Base-by-base conservation (phyloP, 176 grass and related monocot species). In the Aegilops umbellulata region DNA sequence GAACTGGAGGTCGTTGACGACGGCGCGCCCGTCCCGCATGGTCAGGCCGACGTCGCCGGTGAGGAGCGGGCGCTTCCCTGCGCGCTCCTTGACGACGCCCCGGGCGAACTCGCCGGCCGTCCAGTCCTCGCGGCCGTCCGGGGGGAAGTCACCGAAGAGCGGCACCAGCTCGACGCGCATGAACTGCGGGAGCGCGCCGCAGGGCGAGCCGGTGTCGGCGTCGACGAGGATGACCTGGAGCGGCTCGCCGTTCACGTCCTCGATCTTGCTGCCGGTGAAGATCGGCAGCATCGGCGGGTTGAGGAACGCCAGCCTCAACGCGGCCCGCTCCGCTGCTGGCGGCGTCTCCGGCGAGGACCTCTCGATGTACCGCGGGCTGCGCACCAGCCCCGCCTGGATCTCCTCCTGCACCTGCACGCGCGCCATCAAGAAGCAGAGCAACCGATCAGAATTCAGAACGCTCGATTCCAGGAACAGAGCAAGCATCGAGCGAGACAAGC, bases 181-280 rank as follows among this genome's bases (percentile, higher is more conserved):
- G 4, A 89, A 36, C 68, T 74, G 82, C 8, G 85, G 82, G 1
- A 42, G 70, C 17, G 35, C 8, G 17, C 42, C 15, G 72, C 7
- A 58, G 23, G 64, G 44, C 4, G 62, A 12, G 5, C 75, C 82
- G 12, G 69, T 92, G 23, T 26, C 14, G 11, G 39, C 42, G 36
- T 87, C 82, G n/a, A 90, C 79, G 20, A 99, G 44, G 68, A 90
- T 26, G 31, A 99, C 53, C 87, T 99, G 85, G 46, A 97, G 90
- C 3, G 83, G 74, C 8, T 66, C 46, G 17, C 82, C 66, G 22
- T 85, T 42, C 9, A 0, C 5, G 80, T 75, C 94, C 53, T 97
- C 92, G 19, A 99, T 89, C 84, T 89, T 99, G 89, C 89, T 94
- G 26, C 97, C 90, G 0, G 94, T 99, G 85, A 94, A 99, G 71